These are phyloP conservation scores for Daedaleopsis nitida DNA, from an alignment of 768 basidiomycete genomes.

Conservation along the genomic window DNA sequence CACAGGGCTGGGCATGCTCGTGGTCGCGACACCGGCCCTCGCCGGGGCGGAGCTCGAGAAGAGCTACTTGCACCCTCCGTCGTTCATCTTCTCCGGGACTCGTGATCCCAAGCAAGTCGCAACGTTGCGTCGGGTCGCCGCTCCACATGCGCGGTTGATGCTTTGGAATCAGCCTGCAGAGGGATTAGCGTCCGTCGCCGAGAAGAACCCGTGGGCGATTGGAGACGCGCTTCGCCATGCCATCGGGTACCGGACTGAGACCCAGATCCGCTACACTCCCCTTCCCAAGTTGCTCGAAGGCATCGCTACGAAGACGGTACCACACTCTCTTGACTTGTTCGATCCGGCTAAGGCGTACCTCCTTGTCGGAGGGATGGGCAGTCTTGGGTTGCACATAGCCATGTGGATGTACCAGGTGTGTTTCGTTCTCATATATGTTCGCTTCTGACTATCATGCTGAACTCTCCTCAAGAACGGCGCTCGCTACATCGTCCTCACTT, in stretches of 20 bases:
- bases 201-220: constrained; percentile 13
- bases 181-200: constrained; percentile 4
- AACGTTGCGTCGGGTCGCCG: not conserved
- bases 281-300: not conserved
- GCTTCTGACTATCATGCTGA: not conserved
- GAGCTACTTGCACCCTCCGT: not conserved
- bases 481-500: constrained; percentile 19
- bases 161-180: constrained; percentile 14
- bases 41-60: not conserved
- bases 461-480: constrained; percentile 10
- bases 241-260: not conserved
- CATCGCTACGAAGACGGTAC: not conserved
- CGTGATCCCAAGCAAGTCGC: not conserved
- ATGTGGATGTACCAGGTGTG: constrained; percentile 45
- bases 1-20: not conserved
- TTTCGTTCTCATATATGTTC: not conserved
- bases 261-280: not conserved
- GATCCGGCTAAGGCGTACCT: constrained; percentile 36
- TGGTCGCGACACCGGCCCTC: not conserved
- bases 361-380: constrained; percentile 43
- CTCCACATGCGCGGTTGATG: constrained; percentile 7
- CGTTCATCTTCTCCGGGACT: constrained; percentile 16
- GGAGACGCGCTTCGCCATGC: constrained; percentile 16
- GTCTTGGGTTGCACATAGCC: constrained; percentile 40
- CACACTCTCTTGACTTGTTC: constrained; percentile 21